Evolutionary conservation across 148 eudicot species (phyloP), one percentile per base, ranked within the genome.

Genomic region (Vaccinium vitisidaea): DNA sequence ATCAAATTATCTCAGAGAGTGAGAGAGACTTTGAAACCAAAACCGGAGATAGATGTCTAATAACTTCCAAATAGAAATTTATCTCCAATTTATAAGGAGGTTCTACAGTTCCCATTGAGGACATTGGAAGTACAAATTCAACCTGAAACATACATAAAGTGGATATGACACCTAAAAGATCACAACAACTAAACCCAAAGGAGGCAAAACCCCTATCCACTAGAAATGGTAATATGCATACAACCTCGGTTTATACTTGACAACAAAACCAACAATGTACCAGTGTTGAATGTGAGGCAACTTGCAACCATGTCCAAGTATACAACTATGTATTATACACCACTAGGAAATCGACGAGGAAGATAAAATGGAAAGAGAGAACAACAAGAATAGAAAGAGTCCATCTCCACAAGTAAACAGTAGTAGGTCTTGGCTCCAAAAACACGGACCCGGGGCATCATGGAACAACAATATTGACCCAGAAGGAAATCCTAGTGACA

Each of bases 11-110:
- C 69, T 63, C 13, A n/a, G 69, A 58, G 2, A 0, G 1, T 9
- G 15, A 56, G 63, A 58, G n/a, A 18, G 50, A 48, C 5, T 90
- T 90, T n/a, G 90, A 84, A 88, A 86, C 90, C 85, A 63, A 63
- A 63, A n/a, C 69, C 12, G 13, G 30, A 63, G 21, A 63, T n/a
- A n/a, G 25, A 63, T n/a, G 69, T 63, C 65, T 59, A 59, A 59
- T 19, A 59, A 59, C 10, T 59, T 59, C 65, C 7, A 59, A 19
- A 18, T 1, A 19, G 61, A 59, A 59, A 59, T 19, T 59, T 7
- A 59, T 19, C 65, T 59, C 58, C 6, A 54, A 54, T 54, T 59
- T 19, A 59, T 27, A 27, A 27, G 2, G 65, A 19, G 65, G 10
- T 59, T 7, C 21, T 59, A 59, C 25, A 19, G 65, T 59, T 8